phyloP scores from a whole-genome alignment of 108 stramenopile species.

The Cylindrotheca closterium region DNA sequence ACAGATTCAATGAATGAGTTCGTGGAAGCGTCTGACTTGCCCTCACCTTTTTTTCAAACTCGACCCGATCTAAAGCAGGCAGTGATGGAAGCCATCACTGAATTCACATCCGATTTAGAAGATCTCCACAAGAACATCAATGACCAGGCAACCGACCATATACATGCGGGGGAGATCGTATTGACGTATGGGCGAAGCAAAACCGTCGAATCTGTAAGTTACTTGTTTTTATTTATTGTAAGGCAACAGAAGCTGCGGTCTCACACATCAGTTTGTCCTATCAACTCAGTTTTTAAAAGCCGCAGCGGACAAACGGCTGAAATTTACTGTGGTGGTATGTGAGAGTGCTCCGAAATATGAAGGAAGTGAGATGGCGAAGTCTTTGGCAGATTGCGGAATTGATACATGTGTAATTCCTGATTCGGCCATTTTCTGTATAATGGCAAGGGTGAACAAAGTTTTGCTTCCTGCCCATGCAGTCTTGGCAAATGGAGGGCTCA shows the following conservation, averaged over 20 bases:
- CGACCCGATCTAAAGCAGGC: slow-evolving; percentile 72
- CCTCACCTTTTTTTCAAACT: slow-evolving; percentile 49
- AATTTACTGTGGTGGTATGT: slow-evolving; percentile 95
- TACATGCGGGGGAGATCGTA: slow-evolving; percentile 94
- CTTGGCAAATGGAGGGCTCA: slow-evolving; percentile 95
- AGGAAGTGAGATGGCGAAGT: slow-evolving; percentile 84
- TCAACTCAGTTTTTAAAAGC: slow-evolving; percentile 66
- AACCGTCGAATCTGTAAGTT: slow-evolving; percentile 64
- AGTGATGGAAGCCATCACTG: slow-evolving; percentile 89
- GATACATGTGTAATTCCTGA: slow-evolving; percentile 49
- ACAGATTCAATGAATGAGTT: slow-evolving; percentile 27
- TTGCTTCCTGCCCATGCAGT: slow-evolving; percentile 94
- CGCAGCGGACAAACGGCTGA: slow-evolving; percentile 82
- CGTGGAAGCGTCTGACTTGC: slow-evolving; percentile 33
- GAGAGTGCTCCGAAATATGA: slow-evolving; percentile 88
- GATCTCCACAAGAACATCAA: slow-evolving; percentile 86
- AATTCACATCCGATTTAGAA: slow-evolving; percentile 84
- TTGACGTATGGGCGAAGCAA: slow-evolving; percentile 86
- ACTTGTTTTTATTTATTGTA: background rate
- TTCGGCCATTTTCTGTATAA: slow-evolving; percentile 58
- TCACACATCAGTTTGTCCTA: background rate
- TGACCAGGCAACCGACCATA: slow-evolving; percentile 87
- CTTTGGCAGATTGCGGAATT: slow-evolving; percentile 80
- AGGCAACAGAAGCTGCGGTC: background rate
- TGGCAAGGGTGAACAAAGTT: slow-evolving; percentile 96